Evolutionary conservation across 2,329 filamentous ascomycete genomes (phyloP).

Genomic region (Simplicillium aogashimaense): DNA sequence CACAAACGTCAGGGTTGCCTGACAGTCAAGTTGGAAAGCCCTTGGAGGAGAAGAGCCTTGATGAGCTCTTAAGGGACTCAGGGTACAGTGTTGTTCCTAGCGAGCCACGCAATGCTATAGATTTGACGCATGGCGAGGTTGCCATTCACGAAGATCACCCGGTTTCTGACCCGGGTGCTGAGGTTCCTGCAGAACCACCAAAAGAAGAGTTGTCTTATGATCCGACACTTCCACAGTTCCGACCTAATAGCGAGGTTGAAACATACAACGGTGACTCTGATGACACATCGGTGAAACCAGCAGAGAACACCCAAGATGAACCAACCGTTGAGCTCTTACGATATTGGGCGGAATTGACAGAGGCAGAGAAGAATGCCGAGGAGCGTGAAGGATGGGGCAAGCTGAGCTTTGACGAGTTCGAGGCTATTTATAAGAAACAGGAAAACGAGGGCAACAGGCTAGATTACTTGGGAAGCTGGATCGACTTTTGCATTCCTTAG

Average conservation of each 20-base stretch:
- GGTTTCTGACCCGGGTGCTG: slow-evolving; percentile 5
- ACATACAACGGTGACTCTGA: not conserved
- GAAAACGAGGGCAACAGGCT: slow-evolving; percentile 53
- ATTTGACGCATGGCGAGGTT: slow-evolving; percentile 17
- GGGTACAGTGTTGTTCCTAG: slow-evolving; percentile 32
- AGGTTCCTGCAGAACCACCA: slow-evolving; percentile 8
- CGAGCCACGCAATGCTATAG: slow-evolving; percentile 20
- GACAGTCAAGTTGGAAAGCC: not conserved
- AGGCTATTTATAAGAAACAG: slow-evolving; percentile 59
- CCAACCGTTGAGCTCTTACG: slow-evolving; percentile 24
- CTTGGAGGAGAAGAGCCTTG: slow-evolving; percentile 14
- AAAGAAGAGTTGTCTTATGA: slow-evolving; percentile 31
- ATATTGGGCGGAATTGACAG: slow-evolving; percentile 46
- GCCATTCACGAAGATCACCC: slow-evolving; percentile 11
- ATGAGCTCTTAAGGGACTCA: slow-evolving; percentile 28
- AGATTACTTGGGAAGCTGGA: slow-evolving; percentile 82
- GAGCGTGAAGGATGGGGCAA: slow-evolving; percentile 70
- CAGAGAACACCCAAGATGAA: slow-evolving; percentile 5
- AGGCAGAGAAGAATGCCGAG: slow-evolving; percentile 58
- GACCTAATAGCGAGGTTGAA: slow-evolving; percentile 37
- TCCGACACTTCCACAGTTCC: slow-evolving; percentile 59
- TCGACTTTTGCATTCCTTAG: slow-evolving; percentile 67
- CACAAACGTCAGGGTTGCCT: too few relatives aligned
- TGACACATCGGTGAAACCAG: not conserved
- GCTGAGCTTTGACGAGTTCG: slow-evolving; percentile 72